phyloP scores from a whole-genome alignment of 805 yeast genomes.

The Candida loeiensis region DNA sequence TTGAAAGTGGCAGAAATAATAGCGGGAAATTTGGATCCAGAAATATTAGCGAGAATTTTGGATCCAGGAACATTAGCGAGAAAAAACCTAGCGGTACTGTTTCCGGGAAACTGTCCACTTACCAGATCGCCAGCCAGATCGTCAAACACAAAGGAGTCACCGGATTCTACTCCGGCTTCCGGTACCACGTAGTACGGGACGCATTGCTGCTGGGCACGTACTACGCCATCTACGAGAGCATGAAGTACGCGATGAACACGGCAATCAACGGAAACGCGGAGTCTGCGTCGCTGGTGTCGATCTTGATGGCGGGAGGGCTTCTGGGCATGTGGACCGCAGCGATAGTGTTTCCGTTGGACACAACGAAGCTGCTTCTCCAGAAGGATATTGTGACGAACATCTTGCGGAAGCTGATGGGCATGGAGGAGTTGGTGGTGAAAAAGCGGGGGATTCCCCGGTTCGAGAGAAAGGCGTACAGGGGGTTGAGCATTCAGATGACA shows the following conservation, averaged over 20 bases:
- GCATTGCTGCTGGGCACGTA: conserved; percentile 68
- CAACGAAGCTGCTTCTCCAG: conserved; percentile 72
- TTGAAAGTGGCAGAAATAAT: no score
- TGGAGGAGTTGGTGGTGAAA: conserved; percentile 36
- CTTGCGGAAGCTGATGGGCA: conserved; percentile 48
- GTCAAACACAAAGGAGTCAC: conserved; percentile 53
- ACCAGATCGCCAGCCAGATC: conserved; percentile 48
- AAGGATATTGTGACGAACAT: conserved; percentile 69
- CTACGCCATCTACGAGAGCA: conserved; percentile 71
- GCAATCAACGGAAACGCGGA: conserved; percentile 25
- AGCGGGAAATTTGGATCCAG: no score
- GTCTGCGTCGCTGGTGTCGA: conserved; percentile 29
- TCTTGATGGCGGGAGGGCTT: conserved; percentile 64
- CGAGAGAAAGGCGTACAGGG: conserved; percentile 59
- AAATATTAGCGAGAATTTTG: no score
- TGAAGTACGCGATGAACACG: conserved; percentile 49
- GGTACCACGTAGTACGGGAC: conserved; percentile 67
- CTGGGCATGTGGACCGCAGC: conserved; percentile 78
- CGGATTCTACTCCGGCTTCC: conserved; percentile 73
- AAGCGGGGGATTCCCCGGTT: conserved; percentile 30
- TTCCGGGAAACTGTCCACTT: conserved; percentile 23
- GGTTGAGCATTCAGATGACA: conserved; percentile 69
- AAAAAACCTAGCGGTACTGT: no score
- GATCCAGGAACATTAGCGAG: no score
- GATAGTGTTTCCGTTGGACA: conserved; percentile 75